Conservation (phyloP, 148 eudicot genomes). For the Bassia scoparia region DNA sequence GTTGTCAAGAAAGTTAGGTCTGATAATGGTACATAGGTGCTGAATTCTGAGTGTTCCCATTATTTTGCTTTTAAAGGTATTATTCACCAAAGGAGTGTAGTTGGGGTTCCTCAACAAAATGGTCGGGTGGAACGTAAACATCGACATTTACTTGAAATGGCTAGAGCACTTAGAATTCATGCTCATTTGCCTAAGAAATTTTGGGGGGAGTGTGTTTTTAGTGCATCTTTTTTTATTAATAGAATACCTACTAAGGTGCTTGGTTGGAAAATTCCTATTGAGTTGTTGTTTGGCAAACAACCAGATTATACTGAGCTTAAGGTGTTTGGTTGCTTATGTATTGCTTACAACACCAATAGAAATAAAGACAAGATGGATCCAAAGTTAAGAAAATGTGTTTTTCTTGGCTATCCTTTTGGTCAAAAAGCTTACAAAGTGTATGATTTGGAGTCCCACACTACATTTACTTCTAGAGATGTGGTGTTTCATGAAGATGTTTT, state of each 20-base stretch:
- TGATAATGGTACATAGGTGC: too few relatives aligned
- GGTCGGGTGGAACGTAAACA: too few relatives aligned
- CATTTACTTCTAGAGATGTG: not conserved
- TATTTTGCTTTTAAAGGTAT: not conserved
- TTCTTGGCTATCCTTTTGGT: not conserved
- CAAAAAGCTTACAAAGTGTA: not conserved
- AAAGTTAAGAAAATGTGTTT: not conserved
- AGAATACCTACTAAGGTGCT: too few relatives aligned
- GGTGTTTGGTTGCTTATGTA: not conserved
- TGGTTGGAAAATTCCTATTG: not conserved
- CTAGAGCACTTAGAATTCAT: not conserved
- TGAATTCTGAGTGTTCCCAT: not conserved
- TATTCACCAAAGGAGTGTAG: not conserved
- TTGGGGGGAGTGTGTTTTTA: not conserved
- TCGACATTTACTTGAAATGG: not conserved
- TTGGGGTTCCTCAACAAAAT: not conserved
- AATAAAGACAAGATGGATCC: too few relatives aligned
- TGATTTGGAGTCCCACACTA: constrained; percentile 15
- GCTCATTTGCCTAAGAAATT: not conserved
- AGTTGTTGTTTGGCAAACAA: not conserved
- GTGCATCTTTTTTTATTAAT: too few relatives aligned
- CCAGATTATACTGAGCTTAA: not conserved
- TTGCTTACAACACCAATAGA: not conserved
- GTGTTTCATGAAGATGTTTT: not conserved
- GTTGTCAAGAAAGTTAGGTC: not conserved